A percentile compares a stretch with the other conserved stretches of the same genome.
These are phyloP conservation scores for Venustampulla echinocandica DNA, from an alignment of 495 filamentous ascomycete genomes.

Conservation along the genomic window DNA sequence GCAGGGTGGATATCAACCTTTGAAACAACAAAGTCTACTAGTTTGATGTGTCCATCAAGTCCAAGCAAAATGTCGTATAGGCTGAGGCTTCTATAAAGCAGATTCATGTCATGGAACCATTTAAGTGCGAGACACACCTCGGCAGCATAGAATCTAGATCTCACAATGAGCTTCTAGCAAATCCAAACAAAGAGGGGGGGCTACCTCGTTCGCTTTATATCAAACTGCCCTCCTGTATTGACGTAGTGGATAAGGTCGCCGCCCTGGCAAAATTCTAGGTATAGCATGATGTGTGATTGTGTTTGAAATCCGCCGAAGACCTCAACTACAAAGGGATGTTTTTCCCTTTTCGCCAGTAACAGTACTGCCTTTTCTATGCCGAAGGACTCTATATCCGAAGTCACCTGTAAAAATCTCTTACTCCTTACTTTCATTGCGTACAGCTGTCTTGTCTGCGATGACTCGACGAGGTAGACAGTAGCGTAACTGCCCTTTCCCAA, in stretches of 20 bases:
- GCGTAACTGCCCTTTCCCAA: neutral
- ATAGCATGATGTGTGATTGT: neutral
- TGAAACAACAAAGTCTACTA: slow-evolving; percentile 93
- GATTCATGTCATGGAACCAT: slow-evolving; percentile 96
- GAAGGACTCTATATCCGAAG: neutral
- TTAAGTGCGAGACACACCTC: slow-evolving; percentile 94
- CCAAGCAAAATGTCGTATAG: slow-evolving; percentile 94
- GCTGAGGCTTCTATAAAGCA: slow-evolving; percentile 96
- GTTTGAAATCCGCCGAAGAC: neutral
- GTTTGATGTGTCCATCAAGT: slow-evolving; percentile 93
- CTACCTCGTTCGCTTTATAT: neutral
- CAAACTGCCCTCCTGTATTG: neutral
- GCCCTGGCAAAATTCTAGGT: neutral
- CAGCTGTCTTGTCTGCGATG: neutral
- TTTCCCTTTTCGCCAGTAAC: neutral
- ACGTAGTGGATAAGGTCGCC: neutral
- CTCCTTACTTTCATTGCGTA: neutral
- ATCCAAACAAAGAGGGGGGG: neutral
- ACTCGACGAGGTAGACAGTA: neutral
- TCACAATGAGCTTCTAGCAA: neutral
- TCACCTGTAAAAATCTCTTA: neutral
- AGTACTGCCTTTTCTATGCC: neutral
- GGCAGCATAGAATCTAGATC: slow-evolving; percentile 78
- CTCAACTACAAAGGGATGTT: neutral
- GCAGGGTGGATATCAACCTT: slow-evolving; percentile 99